These are phyloP conservation scores for Paecilomyces dactylethromorphus DNA, from an alignment of 2,329 filamentous ascomycete species.

Conservation along the genomic window DNA sequence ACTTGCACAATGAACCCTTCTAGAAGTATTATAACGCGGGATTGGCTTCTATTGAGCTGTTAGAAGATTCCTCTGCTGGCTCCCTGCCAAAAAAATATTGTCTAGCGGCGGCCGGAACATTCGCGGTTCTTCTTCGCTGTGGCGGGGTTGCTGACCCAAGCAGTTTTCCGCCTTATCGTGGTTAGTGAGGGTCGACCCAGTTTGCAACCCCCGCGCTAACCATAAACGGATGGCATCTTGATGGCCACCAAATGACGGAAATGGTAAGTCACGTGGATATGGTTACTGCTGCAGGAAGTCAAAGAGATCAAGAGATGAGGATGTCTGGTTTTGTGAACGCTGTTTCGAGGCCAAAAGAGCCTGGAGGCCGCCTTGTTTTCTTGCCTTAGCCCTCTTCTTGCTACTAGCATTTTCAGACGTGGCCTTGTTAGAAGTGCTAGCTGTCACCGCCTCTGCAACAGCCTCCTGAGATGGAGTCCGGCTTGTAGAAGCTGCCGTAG, in stretches of 20 bases:
- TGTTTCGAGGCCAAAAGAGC: constrained; percentile 44
- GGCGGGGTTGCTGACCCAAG: not conserved
- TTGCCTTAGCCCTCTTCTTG: constrained; percentile 50
- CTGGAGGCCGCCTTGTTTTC: constrained; percentile 49
- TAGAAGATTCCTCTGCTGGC: not conserved
- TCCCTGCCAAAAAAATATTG: constrained; percentile 3
- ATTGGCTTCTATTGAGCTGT: not conserved
- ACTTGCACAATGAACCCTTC: not conserved
- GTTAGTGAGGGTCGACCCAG: not conserved
- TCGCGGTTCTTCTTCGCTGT: constrained; percentile 9
- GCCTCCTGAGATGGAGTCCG: constrained; percentile 6
- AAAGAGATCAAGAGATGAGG: constrained; percentile 43
- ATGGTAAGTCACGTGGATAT: constrained; percentile 38
- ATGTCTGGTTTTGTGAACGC: constrained; percentile 17
- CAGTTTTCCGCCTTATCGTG: not conserved
- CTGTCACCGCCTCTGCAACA: constrained; percentile 4
- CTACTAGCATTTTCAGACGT: constrained; percentile 38
- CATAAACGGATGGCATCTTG: constrained; percentile 33
- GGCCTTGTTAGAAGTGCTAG: constrained; percentile 6
- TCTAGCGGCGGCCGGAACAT: constrained; percentile 8
- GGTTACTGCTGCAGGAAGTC: constrained; percentile 44
- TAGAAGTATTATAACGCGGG: not conserved
- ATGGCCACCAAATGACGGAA: constrained; percentile 49
- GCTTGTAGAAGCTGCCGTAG: constrained; percentile 5
- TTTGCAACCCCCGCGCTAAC: constrained; percentile 27